A percentile compares a stretch with the other conserved stretches of the same genome.
phyloP scores from a whole-genome alignment of 116 monocot species.

The Trichopus zeylanicus region DNA sequence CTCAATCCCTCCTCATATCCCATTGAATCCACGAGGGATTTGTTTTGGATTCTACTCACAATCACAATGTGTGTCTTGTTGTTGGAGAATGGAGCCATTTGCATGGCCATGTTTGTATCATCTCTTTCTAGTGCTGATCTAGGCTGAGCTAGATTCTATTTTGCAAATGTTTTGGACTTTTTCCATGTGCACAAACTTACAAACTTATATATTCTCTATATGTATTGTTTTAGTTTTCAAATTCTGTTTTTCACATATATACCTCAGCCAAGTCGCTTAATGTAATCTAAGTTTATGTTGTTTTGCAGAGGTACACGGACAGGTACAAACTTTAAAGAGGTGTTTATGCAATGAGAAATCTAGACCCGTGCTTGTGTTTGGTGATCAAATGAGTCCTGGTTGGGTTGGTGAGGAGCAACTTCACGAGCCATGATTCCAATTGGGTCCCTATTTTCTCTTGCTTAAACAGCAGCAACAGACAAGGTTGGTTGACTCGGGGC shows the following conservation, averaged over 20 bases:
- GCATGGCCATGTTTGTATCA: neutral
- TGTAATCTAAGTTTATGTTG: no score
- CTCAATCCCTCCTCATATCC: no score
- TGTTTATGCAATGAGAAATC: neutral
- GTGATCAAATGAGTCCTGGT: neutral
- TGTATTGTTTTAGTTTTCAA: no score
- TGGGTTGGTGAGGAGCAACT: neutral
- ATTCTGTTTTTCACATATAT: no score
- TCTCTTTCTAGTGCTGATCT: no score
- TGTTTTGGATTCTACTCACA: neutral
- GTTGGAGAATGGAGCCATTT: neutral
- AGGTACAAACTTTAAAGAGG: neutral
- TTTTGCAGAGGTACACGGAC: neutral
- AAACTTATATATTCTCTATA: no score
- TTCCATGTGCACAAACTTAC: no score
- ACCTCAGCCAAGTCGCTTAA: no score
- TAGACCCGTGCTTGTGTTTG: neutral
- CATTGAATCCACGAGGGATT: no score
- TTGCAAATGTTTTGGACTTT: neutral
- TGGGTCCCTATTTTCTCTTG: neutral
- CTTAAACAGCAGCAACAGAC: no score
- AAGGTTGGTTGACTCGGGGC: neutral
- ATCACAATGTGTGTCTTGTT: neutral
- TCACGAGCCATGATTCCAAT: neutral
- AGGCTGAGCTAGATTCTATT: neutral